phyloP scores from a whole-genome alignment of 2,329 filamentous ascomycete species.

The Phyllosticta citribraziliensis region DNA sequence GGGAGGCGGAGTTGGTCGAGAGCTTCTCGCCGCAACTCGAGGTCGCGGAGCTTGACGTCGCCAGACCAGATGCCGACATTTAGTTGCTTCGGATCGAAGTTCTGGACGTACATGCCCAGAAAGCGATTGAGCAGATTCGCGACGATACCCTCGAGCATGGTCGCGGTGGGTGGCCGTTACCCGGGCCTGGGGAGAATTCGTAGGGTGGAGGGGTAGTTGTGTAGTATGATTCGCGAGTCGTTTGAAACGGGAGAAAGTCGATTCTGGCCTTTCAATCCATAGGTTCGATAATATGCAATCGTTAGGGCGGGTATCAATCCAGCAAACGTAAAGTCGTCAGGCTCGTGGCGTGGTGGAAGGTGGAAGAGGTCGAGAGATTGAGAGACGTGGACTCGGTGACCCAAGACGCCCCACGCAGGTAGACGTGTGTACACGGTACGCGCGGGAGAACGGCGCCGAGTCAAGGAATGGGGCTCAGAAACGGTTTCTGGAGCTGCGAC shows the following conservation, averaged over 20 bases:
- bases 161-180: conserved; percentile 54
- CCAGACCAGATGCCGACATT: conserved; percentile 99
- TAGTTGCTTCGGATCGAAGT: conserved; percentile 94
- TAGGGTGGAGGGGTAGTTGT: background rate
- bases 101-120: conserved; percentile 99
- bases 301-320: conserved; percentile 6
- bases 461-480: background rate
- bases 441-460: background rate
- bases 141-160: conserved; percentile 94
- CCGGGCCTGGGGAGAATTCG: conserved; percentile 52
- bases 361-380: background rate
- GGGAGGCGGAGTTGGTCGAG: conserved; percentile 95
- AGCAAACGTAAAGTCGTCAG: conserved; percentile 10
- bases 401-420: background rate
- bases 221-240: background rate
- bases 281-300: background rate
- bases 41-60: conserved; percentile 87
- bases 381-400: background rate
- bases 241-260: background rate
- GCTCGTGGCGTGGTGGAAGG: conserved; percentile 1
- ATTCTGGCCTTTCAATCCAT: conserved; percentile 7
- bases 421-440: background rate
- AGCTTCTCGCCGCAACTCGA: conserved; percentile 87
- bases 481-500: background rate
- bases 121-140: conserved; percentile 97